A percentile compares a stretch with the other conserved stretches of the same genome.
Conservation (phyloP, 306 rosid species). For the Astragalus glycyphyllos region DNA sequence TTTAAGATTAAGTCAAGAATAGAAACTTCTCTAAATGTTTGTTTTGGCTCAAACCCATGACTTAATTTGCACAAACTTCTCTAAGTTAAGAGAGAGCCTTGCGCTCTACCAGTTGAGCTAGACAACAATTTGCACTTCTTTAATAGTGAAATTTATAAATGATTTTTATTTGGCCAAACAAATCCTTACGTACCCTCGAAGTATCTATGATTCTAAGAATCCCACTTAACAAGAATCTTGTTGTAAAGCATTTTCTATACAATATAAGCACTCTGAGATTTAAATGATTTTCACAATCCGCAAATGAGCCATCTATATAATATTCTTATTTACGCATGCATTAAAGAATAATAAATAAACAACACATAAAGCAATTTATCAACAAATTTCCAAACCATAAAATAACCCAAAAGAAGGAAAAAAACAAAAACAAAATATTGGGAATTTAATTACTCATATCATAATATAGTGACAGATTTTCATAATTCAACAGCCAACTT, state of each 20-base stretch:
- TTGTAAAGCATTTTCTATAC: background rate
- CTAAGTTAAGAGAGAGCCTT: no score
- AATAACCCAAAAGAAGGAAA: background rate
- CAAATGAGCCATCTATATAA: constrained; percentile 10
- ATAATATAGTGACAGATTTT: background rate
- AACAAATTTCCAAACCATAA: background rate
- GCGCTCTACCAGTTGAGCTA: no score
- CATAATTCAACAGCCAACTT: constrained; percentile 33
- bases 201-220: constrained; percentile 3
- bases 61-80: no score
- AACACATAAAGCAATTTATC: constrained; percentile 22
- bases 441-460: constrained; percentile 28
- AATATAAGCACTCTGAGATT: background rate
- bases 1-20: no score
- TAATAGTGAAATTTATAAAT: background rate
- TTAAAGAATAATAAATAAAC: constrained; percentile 24
- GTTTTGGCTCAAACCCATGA: no score
- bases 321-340: constrained; percentile 42
- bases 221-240: constrained; percentile 34
- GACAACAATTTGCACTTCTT: no score
- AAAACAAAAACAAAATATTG: background rate
- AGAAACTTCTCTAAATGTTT: no score
- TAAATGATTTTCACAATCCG: constrained; percentile 6
- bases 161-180: background rate
- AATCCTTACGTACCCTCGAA: background rate